These are phyloP conservation scores for Periconia sp. DNA, from an alignment of 2,329 filamentous ascomycete species.

Conservation along the genomic window DNA sequence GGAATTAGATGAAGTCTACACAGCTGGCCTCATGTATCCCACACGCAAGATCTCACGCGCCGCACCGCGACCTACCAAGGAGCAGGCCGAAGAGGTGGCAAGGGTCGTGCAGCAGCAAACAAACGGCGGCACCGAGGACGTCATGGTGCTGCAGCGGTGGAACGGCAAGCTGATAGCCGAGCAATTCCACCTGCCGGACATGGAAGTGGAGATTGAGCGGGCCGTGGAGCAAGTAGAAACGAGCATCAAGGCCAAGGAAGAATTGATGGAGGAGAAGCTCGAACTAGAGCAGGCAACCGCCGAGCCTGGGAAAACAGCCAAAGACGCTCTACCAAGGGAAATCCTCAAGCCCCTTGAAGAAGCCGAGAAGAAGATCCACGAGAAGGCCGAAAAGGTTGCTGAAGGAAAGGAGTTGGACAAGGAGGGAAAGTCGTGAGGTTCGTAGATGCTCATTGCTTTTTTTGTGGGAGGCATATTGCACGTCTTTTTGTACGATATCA, in stretches of 20 bases:
- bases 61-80: conserved; percentile 41
- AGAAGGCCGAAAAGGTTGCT: conserved; percentile 10
- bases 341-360: conserved; percentile 27
- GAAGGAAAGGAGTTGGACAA: conserved; percentile 9
- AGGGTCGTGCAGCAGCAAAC: conserved; percentile 47
- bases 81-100: conserved; percentile 48
- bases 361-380: conserved; percentile 7
- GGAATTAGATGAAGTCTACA: conserved; percentile 77
- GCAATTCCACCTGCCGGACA: conserved; percentile 55
- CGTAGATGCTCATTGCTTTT: too few relatives aligned
- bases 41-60: conserved; percentile 48
- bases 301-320: conserved; percentile 29
- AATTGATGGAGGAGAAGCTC: conserved; percentile 43
- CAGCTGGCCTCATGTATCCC: conserved; percentile 55
- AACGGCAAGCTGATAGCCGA: conserved; percentile 60
- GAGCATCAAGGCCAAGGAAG: conserved; percentile 48
- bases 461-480: not conserved
- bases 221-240: conserved; percentile 59
- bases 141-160: conserved; percentile 57
- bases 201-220: conserved; percentile 60
- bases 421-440: conserved; percentile 2
- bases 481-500: conserved; percentile 11
- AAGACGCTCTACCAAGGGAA: conserved; percentile 35
- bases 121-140: conserved; percentile 50
- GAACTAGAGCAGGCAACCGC: conserved; percentile 44